A percentile compares a stretch with the other conserved stretches of the same genome.
Evolutionary conservation across 2,329 filamentous ascomycete species (phyloP).

Genomic region (Claviceps sp.): DNA sequence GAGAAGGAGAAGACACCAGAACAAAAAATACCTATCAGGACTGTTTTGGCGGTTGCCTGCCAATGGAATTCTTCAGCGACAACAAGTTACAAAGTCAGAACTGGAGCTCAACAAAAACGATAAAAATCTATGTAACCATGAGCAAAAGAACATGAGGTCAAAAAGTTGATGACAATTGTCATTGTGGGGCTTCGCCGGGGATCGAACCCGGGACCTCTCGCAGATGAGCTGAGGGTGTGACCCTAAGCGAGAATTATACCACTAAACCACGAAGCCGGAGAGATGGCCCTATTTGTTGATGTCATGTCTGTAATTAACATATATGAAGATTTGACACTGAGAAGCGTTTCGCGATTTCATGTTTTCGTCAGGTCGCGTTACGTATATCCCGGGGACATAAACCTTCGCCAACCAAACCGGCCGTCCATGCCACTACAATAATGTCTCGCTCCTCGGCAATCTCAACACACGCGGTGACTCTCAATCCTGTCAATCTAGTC

Average conservation of each 20-base stretch:
- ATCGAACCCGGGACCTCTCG: slow-evolving; percentile 8
- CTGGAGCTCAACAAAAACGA: too few species aligned
- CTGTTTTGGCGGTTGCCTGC: too few species aligned
- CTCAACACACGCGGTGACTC: background rate
- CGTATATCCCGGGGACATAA: too few species aligned
- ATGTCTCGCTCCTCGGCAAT: background rate
- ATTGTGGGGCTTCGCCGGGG: slow-evolving; percentile 4
- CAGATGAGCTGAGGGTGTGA: slow-evolving; percentile 4
- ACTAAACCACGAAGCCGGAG: slow-evolving; percentile 7
- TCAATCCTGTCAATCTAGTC: background rate
- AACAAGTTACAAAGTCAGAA: too few species aligned
- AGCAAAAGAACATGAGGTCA: background rate
- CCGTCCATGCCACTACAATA: slow-evolving; percentile 1
- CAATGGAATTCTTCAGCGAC: too few species aligned
- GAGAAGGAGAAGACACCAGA: too few species aligned
- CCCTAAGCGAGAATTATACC: slow-evolving; percentile 8
- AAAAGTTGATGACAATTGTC: too few species aligned
- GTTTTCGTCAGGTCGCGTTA: too few species aligned
- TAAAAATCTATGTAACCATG: background rate
- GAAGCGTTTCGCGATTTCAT: too few species aligned
- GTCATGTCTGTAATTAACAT: rapidly evolving
- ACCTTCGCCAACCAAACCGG: background rate
- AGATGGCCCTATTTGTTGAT: background rate
- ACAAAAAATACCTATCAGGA: too few species aligned
- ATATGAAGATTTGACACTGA: background rate